These are phyloP conservation scores for Neoboletus brunneissimus DNA, from an alignment of 768 basidiomycete genomes.

Conservation along the genomic window DNA sequence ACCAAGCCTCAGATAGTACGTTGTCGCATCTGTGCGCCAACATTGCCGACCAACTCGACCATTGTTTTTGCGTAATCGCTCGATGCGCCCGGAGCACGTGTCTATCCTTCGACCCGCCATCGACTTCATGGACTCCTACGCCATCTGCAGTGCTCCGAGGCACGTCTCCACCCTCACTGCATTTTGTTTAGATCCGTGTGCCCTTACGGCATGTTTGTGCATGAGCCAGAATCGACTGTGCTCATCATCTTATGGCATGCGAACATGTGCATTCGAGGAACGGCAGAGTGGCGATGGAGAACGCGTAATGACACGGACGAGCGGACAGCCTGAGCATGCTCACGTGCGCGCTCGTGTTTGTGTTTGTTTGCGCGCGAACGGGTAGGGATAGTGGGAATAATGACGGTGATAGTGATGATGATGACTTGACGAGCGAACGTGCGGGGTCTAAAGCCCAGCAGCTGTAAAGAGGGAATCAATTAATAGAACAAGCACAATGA, in stretches of 20 bases:
- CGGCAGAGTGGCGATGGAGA: background rate
- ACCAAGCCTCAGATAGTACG: background rate
- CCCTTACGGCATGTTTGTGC: background rate
- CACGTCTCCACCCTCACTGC: background rate
- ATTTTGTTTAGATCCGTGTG: background rate
- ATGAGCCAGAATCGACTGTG: background rate
- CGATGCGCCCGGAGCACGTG: background rate
- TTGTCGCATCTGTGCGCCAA: background rate
- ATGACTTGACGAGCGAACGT: background rate
- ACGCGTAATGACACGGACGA: background rate
- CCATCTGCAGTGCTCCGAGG: background rate
- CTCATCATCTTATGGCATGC: background rate
- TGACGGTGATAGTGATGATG: too few species aligned
- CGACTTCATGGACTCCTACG: background rate
- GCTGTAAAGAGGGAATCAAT: background rate
- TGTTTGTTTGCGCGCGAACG: background rate
- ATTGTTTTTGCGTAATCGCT: background rate
- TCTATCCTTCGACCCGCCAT: background rate
- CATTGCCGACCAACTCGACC: background rate
- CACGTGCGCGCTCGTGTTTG: background rate
- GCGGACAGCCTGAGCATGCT: background rate
- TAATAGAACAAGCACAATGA: background rate
- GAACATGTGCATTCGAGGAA: background rate
- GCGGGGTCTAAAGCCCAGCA: background rate
- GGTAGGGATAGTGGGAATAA: too few species aligned